Evolutionary conservation across 2,329 filamentous ascomycete species (phyloP).

Genomic region (Pseudomassariella vexata): DNA sequence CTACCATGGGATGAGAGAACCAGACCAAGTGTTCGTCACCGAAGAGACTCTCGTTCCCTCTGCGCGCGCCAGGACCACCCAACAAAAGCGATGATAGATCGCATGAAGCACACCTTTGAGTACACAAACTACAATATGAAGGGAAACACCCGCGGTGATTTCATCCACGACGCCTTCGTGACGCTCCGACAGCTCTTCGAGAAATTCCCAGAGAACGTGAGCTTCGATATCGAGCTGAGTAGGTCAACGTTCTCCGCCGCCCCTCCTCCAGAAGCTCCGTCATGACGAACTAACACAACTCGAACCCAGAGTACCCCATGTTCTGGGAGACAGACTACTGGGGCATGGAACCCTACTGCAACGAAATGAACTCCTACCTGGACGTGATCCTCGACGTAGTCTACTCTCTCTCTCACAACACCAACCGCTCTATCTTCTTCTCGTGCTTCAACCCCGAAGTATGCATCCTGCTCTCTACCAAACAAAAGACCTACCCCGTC

Average conservation of each 20-base stretch:
- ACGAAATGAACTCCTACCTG: slow-evolving; percentile 5
- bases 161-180: slow-evolving; percentile 4
- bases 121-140: slow-evolving; percentile 5
- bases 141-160: slow-evolving; percentile 6
- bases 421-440: slow-evolving; percentile 5
- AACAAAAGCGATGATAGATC: slow-evolving; percentile 3
- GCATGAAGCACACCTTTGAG: slow-evolving; percentile 6
- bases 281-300: not conserved
- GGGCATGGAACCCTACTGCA: slow-evolving; percentile 7
- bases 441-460: slow-evolving; percentile 7
- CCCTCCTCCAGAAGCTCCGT: not conserved
- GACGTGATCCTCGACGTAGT: slow-evolving; percentile 3
- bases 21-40: not conserved
- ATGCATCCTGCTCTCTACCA: slow-evolving; percentile 2
- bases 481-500: slow-evolving; percentile 4
- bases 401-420: slow-evolving; percentile 1
- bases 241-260: not conserved
- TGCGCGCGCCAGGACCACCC: slow-evolving; percentile 3
- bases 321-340: slow-evolving; percentile 4
- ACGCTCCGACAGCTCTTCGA: slow-evolving; percentile 5
- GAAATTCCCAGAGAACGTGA: slow-evolving; percentile 4
- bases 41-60: slow-evolving; percentile 2
- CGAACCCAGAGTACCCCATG: slow-evolving; percentile 6
- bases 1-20: slow-evolving; percentile 6
- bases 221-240: slow-evolving; percentile 7